Percentiles rank a stretch among this genome's conserved stretches.
Evolutionary conservation across 257 asterid species (phyloP).

Genomic region (Prunella vulgaris): DNA sequence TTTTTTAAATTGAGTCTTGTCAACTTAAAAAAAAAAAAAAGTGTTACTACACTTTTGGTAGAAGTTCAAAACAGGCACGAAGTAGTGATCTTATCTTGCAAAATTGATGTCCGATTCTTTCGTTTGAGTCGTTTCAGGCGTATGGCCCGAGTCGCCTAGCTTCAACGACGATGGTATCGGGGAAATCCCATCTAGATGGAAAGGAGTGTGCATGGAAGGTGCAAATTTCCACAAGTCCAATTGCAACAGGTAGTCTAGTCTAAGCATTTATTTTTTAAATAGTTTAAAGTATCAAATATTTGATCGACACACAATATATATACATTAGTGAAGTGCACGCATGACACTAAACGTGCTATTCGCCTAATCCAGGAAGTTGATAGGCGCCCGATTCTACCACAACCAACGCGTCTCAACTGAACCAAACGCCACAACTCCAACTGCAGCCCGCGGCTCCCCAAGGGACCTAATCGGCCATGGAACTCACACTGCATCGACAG

Average conservation of each 20-base stretch:
- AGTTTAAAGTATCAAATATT: no score
- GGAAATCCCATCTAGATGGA: slow-evolving; percentile 70
- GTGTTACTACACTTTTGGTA: no score
- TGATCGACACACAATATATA: no score
- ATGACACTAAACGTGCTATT: neutral
- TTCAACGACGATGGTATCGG: slow-evolving; percentile 53
- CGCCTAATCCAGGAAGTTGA: slow-evolving; percentile 44
- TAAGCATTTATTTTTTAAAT: no score
- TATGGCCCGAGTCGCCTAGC: slow-evolving; percentile 88
- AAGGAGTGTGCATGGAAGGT: slow-evolving; percentile 77
- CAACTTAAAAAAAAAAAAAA: no score
- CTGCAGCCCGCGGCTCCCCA: slow-evolving; percentile 35
- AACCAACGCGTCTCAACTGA: slow-evolving; percentile 15
- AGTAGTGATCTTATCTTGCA: neutral
- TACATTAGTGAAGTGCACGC: no score
- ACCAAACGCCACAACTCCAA: neutral
- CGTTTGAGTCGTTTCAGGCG: slow-evolving; percentile 36
- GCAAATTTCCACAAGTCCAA: slow-evolving; percentile 46
- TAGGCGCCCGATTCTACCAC: slow-evolving; percentile 66
- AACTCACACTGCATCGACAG: slow-evolving; percentile 66
- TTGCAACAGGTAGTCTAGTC: slow-evolving; percentile 53
- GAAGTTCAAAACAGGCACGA: no score
- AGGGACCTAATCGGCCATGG: slow-evolving; percentile 67
- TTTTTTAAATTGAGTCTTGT: no score
- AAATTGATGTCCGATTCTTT: neutral